These are phyloP conservation scores for Hysterangium stoloniferum DNA, from an alignment of 768 basidiomycete species.

Conservation along the genomic window DNA sequence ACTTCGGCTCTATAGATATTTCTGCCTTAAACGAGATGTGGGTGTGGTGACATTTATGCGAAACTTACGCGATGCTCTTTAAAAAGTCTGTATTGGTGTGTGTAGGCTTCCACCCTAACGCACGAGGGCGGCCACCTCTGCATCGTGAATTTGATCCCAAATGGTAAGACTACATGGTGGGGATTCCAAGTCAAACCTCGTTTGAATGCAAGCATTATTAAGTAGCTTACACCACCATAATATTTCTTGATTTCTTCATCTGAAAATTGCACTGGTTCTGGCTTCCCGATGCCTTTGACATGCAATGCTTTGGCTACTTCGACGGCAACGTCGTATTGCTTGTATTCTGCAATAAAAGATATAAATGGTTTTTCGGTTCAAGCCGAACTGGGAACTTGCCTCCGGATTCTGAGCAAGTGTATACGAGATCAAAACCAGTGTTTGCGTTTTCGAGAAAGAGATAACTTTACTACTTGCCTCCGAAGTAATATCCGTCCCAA, in stretches of 20 bases:
- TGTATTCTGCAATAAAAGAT: conserved; percentile 37
- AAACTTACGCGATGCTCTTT: conserved; percentile 27
- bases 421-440: conserved; percentile 1
- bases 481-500: conserved; percentile 47
- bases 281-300: conserved; percentile 29
- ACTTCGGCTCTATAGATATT: too few species aligned
- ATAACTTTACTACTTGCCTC: conserved; percentile 16
- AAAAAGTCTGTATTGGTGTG: conserved; percentile 35
- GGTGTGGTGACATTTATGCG: too few species aligned
- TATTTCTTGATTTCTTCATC: conserved; percentile 39
- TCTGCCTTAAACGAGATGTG: too few species aligned
- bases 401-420: not conserved
- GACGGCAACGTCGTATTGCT: conserved; percentile 33
- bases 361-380: not conserved
- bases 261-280: conserved; percentile 40
- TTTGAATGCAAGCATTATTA: not conserved
- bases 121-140: conserved; percentile 32
- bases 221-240: conserved; percentile 24
- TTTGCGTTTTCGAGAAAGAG: not conserved
- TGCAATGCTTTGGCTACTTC: conserved; percentile 31
- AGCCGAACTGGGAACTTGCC: not conserved
- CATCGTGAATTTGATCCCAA: conserved; percentile 38
- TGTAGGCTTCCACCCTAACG: conserved; percentile 46
- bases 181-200: not conserved
- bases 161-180: conserved; percentile 26